Base-by-base conservation (phyloP, 148 eudicot species). In the Amaranthus palmeri region DNA sequence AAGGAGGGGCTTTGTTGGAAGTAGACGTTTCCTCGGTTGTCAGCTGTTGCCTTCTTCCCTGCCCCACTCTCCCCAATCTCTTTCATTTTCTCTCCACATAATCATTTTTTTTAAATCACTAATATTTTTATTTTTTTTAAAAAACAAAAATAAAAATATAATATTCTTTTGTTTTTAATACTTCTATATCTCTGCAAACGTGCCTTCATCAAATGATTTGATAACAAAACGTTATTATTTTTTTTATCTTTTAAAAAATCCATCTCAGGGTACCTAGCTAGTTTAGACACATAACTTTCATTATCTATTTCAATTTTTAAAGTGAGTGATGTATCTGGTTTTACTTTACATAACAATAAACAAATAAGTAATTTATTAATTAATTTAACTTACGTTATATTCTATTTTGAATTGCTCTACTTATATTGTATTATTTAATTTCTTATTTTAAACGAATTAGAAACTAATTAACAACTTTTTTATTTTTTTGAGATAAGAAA, bases 1-100 rank as follows among this genome's bases (percentile, higher is more conserved):
- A 46, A 66, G 11, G 12, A 55, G 63, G 69, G 43, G 71, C 62
- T 79, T 72, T 58, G 76, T 72, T 76, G 80, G 77, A 78, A 80
- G 70, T 69, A 65, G 86, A 83, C 83, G 74, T 80, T 83, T 80
- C 86, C 86, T 80, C 83, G 80, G 75, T 80, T 77, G 77, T 72
- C 83, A 83, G 70, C 79, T 77, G 75, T 77, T 54, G 74, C 61
- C 79, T 41, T 61, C 62, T 58, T 54, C 57, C 77, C 15, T 58
- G 72, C 73, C 76, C 82, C 85, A 78, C 78, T 73, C 74, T 68
- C 75, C 70, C 43, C 62, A 70, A 63, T 58, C 65, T 40, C 55
- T 59, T 72, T 54, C 71, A 50, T 7, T 58, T 7, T 17, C 42
- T 66, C 72, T 54, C 41, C 44, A 55, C 36, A 25, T 2, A 25